These are phyloP conservation scores for Phytophthora sp. DNA, from an alignment of 352 stramenopile genomes.

Conservation along the genomic window DNA sequence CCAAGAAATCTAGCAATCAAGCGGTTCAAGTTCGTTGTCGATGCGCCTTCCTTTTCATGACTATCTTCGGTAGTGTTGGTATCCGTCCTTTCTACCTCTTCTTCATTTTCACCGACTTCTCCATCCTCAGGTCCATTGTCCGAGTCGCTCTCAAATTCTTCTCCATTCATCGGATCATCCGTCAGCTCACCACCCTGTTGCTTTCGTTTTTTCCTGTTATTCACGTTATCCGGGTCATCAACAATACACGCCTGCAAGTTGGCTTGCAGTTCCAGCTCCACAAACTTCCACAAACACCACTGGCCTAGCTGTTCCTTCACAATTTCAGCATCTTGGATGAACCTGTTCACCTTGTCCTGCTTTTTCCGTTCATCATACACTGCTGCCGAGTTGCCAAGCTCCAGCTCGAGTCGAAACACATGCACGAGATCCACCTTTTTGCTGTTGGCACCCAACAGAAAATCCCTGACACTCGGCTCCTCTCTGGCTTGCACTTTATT, in stretches of 20 bases:
- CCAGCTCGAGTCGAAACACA: constrained; percentile 64
- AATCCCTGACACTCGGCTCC: constrained; percentile 56
- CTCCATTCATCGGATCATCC: constrained; percentile 27
- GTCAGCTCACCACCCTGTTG: constrained; percentile 15
- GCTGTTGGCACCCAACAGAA: constrained; percentile 68
- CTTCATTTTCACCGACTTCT: constrained; percentile 19
- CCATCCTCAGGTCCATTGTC: constrained; percentile 39
- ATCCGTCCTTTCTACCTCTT: constrained; percentile 11
- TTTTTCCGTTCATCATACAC: constrained; percentile 79
- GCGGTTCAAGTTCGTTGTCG: constrained; percentile 26
- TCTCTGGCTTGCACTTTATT: neutral
- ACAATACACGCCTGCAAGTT: constrained; percentile 78
- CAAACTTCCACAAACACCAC: constrained; percentile 85
- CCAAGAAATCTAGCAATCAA: constrained; percentile 38
- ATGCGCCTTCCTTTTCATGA: neutral
- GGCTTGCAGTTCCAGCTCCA: constrained; percentile 75
- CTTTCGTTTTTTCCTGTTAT: constrained; percentile 47
- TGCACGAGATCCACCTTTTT: constrained; percentile 75
- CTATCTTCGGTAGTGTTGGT: neutral
- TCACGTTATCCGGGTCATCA: constrained; percentile 65
- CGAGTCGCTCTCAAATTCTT: constrained; percentile 17
- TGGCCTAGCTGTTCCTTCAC: constrained; percentile 68
- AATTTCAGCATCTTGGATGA: constrained; percentile 69
- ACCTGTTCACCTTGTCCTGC: constrained; percentile 73
- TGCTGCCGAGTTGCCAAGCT: constrained; percentile 74